Evolutionary conservation across 2,329 filamentous ascomycete species (phyloP), one percentile per base, ranked within the genome.

Genomic region (Paracamarosporium sp.): DNA sequence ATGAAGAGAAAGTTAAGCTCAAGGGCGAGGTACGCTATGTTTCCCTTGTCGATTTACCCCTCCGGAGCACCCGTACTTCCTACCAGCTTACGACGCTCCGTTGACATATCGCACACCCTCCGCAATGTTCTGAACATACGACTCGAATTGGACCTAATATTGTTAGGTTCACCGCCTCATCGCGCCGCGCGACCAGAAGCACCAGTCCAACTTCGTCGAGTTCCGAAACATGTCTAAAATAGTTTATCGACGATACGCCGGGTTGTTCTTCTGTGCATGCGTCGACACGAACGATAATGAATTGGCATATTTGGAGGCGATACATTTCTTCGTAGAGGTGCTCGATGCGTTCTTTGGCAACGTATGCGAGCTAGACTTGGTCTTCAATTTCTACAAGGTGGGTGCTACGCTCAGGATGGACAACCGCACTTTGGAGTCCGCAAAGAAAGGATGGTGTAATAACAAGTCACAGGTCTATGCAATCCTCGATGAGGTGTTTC

Each of bases 271-370:
- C 83, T 99, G 95, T 83, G 96, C 93, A 53, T 98, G 95, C 79
- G 95, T 99, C 75, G 95, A 99, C 80, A 96, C 94, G 50, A 98
- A 97, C 78, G 95, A 99, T 79, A 99, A 98, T 80, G 95, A 99
- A 82, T 84, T 99, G 60, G 94, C 95, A 25, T 98, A 93, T 74
- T 85, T 99, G 58, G 95, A 99, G 80, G 95, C 93, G 6, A 97
- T 99, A 73, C 95, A 99, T 80, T 99, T 99, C 83, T 99, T 99
- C 74, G 95, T 99, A 69, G 95, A 99, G 82, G 95, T 99, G 61
- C 85, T 99, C 70, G 95, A 99, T 83, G 89, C 93, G 72, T 99
- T 99, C 81, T 99, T 99, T 78, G 95, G 95, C 65, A 99, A 99
- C 78, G 95, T 99, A 57, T 99, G 95, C 81, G 95, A 99, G 83